Evolutionary conservation across 306 rosid species (phyloP), one percentile per base, ranked within the genome.

Genomic region (Prunus dulcis): DNA sequence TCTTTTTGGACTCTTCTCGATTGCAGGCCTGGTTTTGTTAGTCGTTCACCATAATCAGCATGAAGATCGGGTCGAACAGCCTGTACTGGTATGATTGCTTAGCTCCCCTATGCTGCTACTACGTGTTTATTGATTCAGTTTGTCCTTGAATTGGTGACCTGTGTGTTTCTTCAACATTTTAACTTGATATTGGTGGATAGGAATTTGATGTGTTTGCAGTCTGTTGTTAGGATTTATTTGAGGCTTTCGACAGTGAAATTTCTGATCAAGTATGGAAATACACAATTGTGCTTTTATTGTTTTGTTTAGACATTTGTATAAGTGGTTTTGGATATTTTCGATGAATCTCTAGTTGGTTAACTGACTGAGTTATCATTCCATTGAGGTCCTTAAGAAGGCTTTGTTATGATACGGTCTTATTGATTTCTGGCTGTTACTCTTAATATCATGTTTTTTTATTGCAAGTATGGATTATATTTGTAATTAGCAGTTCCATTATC

Each of bases 11-110:
- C 72, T 89, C 78, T 92, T 78, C 88, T 86, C 82, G 43, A 61
- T 91, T 69, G 88, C 89, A 1, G 98, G 88, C 25, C 82, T 91
- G 23, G 75, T 87, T 73, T 79, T 96, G 82, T 89, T 96, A 82
- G 83, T 92, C 60, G 51, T 92, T 43, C 97, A 92, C n/a, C 99
- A 95, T 69, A 85, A 92, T 70, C 97, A 89, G 43, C 82, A 76
- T 22, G 96, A 88, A 89, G 98, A 96, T 96, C 98, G 87, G 80
- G 71, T 70, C 67, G 88, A 84, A 45, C 79, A 89, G 74, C 84
- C 93, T 19, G 71, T 73, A 34, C 78, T 82, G 89, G 97, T 96
- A 81, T 79, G 79, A 22, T 57, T 46, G 18, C 23, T 6, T 17
- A 63, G 12, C 15, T 28, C 71, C 19, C 12, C 32, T 49, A 4